phyloP scores from a whole-genome alignment of 2,329 filamentous ascomycete genomes.

The Penicillium sp. region DNA sequence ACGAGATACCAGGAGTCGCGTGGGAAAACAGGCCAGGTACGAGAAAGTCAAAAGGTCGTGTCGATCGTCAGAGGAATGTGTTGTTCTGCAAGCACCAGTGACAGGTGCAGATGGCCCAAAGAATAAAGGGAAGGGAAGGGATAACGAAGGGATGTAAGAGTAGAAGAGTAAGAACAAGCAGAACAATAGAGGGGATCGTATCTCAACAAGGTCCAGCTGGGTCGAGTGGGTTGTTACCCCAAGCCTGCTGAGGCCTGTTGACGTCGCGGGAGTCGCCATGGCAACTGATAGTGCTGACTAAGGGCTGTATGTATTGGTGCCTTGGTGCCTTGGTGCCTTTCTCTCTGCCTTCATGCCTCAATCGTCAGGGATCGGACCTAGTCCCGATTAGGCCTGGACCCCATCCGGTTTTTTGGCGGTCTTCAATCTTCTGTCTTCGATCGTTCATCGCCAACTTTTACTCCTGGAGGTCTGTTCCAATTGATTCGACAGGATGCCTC shows the following conservation, averaged over 20 bases:
- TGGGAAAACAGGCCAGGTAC: constrained; percentile 20
- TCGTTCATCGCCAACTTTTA: background rate
- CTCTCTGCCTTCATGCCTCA: background rate
- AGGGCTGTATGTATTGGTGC: too few species aligned
- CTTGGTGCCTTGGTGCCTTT: too few species aligned
- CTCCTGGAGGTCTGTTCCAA: too few species aligned
- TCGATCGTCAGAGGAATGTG: constrained; percentile 30
- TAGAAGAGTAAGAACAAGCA: background rate
- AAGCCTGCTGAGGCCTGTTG: constrained; percentile 22
- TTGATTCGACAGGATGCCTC: constrained; percentile 32
- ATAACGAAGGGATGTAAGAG: constrained; percentile 29
- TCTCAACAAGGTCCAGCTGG: constrained; percentile 31
- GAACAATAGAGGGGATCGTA: constrained; percentile 18
- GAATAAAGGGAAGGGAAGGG: constrained; percentile 18
- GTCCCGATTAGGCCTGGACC: constrained; percentile 5
- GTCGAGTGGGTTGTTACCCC: constrained; percentile 32
- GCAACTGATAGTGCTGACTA: constrained; percentile 31
- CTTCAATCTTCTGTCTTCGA: background rate
- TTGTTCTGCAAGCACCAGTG: constrained; percentile 15
- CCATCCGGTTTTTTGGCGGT: constrained; percentile 14
- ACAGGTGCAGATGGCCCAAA: constrained; percentile 8
- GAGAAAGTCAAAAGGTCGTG: constrained; percentile 21
- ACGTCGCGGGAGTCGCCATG: constrained; percentile 40
- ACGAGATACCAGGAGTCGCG: constrained; percentile 19
- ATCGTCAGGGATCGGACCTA: constrained; percentile 25